Evolutionary conservation across 106 monocot species (phyloP), one percentile per base, ranked within the genome.

Genomic region (Dendrobium huoshanense): DNA sequence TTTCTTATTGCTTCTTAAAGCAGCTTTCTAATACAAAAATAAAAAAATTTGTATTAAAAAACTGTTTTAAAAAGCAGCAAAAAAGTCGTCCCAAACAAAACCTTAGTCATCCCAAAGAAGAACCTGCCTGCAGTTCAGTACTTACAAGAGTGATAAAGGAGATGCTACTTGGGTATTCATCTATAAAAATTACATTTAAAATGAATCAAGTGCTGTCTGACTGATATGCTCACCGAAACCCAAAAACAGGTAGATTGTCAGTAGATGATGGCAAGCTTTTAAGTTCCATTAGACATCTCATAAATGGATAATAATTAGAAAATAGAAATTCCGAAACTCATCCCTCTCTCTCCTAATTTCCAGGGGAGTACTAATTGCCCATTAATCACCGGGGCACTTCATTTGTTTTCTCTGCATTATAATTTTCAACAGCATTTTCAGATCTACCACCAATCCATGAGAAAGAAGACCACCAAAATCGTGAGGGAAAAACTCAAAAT

Each of bases 401-500:
- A 25, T 73, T 82, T 89, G 51, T 58, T 87, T 43, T 74, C 75
- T 82, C 85, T 90, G 79, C 93, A 77, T 94, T 88, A 84, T 96
- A 90, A 75, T 86, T 83, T 37, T 37, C 37, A 56, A 89, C 87
- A 44, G 90, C 96, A 27, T 77, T 82, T 89, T 90, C 87, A 1
- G 96, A 87, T 80, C 22, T 79, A 7, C 92, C 93, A 6, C 51
- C 72, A 2, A 84, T 37, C 37, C 37, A 37, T 37, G 37, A 37
- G 0, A 37, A 37, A 2, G 90, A 7, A 90, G 88, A 4, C 54
- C 82, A 24, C 87, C 92, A 79, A 93, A 96, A 81, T 96, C 92
- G 75, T 72, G 72, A 6, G 96, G 93, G 80, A 88, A 90, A 75
- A 68, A 92, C 56, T 96, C 87, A 72, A 96, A 96, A 88, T 90